phyloP scores from a whole-genome alignment of 2,329 filamentous ascomycete species.

The Graphilbum sp. region DNA sequence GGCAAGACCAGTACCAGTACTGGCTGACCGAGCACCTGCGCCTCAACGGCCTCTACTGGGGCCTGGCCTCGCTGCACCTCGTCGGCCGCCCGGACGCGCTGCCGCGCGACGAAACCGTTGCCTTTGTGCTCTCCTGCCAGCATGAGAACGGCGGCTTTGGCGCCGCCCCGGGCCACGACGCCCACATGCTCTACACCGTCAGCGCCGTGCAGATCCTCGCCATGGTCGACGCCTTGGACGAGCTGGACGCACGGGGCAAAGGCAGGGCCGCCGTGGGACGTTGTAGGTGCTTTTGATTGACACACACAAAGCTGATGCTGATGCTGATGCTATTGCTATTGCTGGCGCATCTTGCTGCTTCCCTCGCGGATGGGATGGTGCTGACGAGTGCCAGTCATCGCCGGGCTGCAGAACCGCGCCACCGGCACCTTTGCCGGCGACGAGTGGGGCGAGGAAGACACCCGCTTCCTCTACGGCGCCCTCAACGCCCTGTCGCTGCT shows the following conservation, averaged over 20 bases:
- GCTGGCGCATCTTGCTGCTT: conserved; percentile 4
- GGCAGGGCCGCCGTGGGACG: conserved; percentile 59
- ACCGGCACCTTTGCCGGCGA: conserved; percentile 87
- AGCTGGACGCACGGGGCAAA: conserved; percentile 55
- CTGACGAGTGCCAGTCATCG: conserved; percentile 43
- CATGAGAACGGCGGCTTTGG: conserved; percentile 82
- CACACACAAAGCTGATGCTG: too few relatives aligned
- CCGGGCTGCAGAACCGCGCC: conserved; percentile 59
- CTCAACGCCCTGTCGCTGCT: conserved; percentile 82
- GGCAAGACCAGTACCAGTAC: conserved; percentile 90
- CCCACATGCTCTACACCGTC: conserved; percentile 91
- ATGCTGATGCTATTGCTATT: conserved; percentile 3
- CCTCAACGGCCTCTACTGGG: conserved; percentile 94
- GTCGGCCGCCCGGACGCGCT: conserved; percentile 68
- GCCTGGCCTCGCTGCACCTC: conserved; percentile 73
- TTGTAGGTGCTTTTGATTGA: conserved; percentile 44
- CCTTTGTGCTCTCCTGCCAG: conserved; percentile 92
- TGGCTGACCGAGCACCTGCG: conserved; percentile 95
- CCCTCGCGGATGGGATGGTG: too few relatives aligned
- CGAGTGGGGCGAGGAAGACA: conserved; percentile 93
- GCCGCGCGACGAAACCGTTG: conserved; percentile 63
- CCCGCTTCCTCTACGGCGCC: conserved; percentile 81
- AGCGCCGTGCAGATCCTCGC: conserved; percentile 89
- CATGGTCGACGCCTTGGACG: conserved; percentile 68
- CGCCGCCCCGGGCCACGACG: conserved; percentile 83